phyloP scores from a whole-genome alignment of 495 filamentous ascomycete species.

The Daldinia caldariorum region DNA sequence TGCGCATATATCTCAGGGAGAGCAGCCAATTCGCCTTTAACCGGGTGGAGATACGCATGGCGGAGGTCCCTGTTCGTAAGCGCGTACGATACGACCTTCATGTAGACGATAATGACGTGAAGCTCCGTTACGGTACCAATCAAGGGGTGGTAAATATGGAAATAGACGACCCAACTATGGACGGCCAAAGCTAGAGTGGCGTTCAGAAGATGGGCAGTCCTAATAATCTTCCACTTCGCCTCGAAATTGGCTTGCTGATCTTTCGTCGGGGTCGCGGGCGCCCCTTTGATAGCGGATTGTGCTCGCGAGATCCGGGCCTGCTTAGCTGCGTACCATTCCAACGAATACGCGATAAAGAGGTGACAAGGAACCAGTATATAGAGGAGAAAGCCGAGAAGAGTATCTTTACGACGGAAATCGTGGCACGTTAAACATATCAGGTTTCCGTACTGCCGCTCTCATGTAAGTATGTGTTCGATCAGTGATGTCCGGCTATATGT shows the following conservation, averaged over 20 bases:
- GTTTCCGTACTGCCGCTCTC: constrained; percentile 77
- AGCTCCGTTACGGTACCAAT: constrained; percentile 91
- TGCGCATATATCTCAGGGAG: constrained; percentile 80
- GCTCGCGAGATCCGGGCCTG: constrained; percentile 75
- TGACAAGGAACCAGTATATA: constrained; percentile 90
- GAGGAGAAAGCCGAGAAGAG: constrained; percentile 76
- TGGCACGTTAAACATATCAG: constrained; percentile 92
- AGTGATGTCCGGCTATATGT: not conserved
- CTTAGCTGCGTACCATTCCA: constrained; percentile 81
- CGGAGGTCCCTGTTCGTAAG: constrained; percentile 96
- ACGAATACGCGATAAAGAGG: constrained; percentile 85
- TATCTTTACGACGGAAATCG: constrained; percentile 82
- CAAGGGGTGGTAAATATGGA: constrained; percentile 86
- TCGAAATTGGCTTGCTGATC: constrained; percentile 69
- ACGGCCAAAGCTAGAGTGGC: constrained; percentile 80
- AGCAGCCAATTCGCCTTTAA: constrained; percentile 62
- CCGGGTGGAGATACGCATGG: constrained; percentile 81
- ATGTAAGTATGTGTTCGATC: constrained; percentile 39
- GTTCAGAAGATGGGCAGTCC: constrained; percentile 82
- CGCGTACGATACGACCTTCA: constrained; percentile 95
- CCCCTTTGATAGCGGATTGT: constrained; percentile 66
- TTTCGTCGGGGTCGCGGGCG: constrained; percentile 60
- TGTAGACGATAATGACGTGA: constrained; percentile 93
- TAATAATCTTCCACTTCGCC: constrained; percentile 79
- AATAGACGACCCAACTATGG: constrained; percentile 88